These are phyloP conservation scores for Colletotrichum horii DNA, from an alignment of 2,329 filamentous ascomycete species.

Conservation along the genomic window DNA sequence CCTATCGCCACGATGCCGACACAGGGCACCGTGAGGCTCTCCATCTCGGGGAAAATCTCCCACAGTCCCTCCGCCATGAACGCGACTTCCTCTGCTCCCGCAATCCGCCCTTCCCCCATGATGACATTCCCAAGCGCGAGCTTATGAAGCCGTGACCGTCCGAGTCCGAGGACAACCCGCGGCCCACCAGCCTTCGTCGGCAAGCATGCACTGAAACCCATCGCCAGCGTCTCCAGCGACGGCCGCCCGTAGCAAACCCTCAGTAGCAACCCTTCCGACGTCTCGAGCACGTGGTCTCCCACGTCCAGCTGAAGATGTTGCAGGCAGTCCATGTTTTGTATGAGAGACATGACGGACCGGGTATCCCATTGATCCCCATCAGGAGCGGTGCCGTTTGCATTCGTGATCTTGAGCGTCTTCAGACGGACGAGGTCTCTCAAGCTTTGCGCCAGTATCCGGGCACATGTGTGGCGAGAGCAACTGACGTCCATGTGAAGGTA, in stretches of 20 bases:
- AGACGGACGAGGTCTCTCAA: neutral
- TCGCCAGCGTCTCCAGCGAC: neutral
- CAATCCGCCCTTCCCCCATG: neutral
- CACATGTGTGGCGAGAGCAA: neutral
- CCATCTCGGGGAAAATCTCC: neutral
- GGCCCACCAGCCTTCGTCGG: neutral
- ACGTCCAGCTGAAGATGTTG: neutral
- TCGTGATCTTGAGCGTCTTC: neutral
- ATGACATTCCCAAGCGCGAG: neutral
- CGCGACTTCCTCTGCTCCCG: neutral
- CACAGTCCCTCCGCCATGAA: neutral
- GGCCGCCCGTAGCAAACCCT: neutral
- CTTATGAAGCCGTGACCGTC: neutral
- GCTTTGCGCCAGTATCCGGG: neutral
- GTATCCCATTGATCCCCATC: neutral
- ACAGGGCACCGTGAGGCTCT: neutral
- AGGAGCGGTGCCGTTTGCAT: neutral
- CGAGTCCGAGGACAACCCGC: neutral
- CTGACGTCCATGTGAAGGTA: neutral
- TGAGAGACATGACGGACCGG: neutral
- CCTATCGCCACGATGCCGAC: neutral
- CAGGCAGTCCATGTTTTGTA: neutral
- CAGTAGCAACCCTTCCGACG: neutral
- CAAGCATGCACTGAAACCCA: neutral
- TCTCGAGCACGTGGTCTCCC: neutral